Evolutionary conservation across 345 rosid genomes (phyloP).

Genomic region (Eucalyptus curtisii): DNA sequence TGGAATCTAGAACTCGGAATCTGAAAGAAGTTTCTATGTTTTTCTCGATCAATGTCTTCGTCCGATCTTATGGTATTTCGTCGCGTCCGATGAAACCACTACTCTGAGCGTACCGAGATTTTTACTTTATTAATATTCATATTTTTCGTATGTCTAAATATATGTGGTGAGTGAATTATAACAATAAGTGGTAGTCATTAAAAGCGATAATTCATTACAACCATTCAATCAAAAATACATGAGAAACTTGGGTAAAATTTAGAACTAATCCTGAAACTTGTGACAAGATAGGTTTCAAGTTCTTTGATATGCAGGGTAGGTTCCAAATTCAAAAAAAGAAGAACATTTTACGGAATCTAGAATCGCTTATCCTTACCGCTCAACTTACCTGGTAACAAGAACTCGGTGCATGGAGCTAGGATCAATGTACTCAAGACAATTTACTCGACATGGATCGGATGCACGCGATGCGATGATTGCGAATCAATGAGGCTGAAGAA

Average conservation of each 20-base stretch:
- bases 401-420: neutral
- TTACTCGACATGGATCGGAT: neutral
- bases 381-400: rapidly evolving
- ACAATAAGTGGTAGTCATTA: rapidly evolving
- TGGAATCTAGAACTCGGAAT: no score
- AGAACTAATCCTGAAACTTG: rapidly evolving
- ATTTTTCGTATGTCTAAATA: no score
- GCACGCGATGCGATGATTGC: neutral
- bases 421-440: neutral
- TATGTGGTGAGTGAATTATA: rapidly evolving
- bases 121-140: no score
- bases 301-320: rapidly evolving
- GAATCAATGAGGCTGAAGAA: neutral
- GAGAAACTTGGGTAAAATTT: no score
- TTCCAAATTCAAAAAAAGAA: rapidly evolving
- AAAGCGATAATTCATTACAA: no score
- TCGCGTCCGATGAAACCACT: no score
- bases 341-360: rapidly evolving
- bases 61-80: no score
- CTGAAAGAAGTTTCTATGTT: no score
- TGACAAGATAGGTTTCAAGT: rapidly evolving
- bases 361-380: neutral
- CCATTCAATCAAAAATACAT: no score
- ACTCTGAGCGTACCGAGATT: rapidly evolving
- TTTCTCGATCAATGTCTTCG: rapidly evolving